These are phyloP conservation scores for Megacollybia platyphylla DNA, from an alignment of 1,284 basidiomycete species.

Conservation along the genomic window DNA sequence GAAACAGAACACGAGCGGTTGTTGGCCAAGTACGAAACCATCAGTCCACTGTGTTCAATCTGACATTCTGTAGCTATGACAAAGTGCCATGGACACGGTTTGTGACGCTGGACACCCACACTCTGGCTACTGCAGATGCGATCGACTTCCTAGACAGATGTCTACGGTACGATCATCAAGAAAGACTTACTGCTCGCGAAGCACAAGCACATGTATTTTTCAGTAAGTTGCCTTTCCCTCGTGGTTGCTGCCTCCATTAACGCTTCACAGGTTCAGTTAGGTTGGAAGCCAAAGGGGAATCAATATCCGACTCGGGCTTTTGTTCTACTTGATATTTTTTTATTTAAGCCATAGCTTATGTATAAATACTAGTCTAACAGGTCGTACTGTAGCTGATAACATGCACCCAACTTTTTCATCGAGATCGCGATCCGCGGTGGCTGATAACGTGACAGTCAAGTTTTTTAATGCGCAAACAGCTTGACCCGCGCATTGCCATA, in stretches of 20 bases:
- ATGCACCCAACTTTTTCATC: too few relatives aligned
- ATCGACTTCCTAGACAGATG: conserved; percentile 78
- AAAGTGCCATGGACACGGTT: conserved; percentile 70
- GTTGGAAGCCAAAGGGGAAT: conserved; percentile 40
- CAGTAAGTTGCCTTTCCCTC: conserved; percentile 29
- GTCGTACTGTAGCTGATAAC: too few relatives aligned
- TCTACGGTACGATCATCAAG: conserved; percentile 76
- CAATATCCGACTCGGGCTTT: conserved; percentile 46
- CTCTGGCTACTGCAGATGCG: conserved; percentile 62
- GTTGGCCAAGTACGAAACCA: conserved; percentile 36
- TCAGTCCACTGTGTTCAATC: conserved; percentile 3
- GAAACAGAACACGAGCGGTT: conserved; percentile 59
- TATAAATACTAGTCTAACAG: too few relatives aligned
- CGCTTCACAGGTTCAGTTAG: conserved; percentile 31
- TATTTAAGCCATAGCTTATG: too few relatives aligned
- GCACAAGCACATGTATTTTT: conserved; percentile 71
- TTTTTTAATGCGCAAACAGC: conserved; percentile 58
- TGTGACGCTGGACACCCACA: conserved; percentile 61
- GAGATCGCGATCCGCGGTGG: too few relatives aligned
- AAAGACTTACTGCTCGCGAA: conserved; percentile 73
- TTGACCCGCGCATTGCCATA: conserved; percentile 87
- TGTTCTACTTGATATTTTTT: conserved; percentile 19
- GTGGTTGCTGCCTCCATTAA: conserved; percentile 9
- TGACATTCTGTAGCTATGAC: conserved; percentile 35
- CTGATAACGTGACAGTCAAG: too few relatives aligned